Evolutionary conservation across 768 basidiomycete genomes (phyloP).

Genomic region (Leucocoprinus leucothites): DNA sequence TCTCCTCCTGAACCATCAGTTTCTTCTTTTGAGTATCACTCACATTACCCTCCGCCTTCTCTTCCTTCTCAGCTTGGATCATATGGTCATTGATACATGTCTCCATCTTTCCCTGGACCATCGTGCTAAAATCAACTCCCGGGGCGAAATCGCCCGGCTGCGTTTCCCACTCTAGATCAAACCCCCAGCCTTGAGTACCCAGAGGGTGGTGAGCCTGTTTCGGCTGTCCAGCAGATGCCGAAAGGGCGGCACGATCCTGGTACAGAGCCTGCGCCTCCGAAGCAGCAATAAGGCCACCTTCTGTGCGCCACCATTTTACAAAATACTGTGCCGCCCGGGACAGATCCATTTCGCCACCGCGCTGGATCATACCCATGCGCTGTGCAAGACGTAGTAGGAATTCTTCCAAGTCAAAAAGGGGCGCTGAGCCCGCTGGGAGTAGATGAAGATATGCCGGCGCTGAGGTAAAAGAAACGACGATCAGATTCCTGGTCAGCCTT

Average conservation of each 20-base stretch:
- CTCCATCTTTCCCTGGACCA: constrained; percentile 69
- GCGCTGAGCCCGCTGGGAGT: constrained; percentile 49
- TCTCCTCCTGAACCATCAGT: constrained; percentile 36
- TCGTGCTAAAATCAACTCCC: constrained; percentile 19
- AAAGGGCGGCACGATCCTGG: neutral
- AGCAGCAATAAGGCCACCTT: constrained; percentile 58
- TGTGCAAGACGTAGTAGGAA: constrained; percentile 70
- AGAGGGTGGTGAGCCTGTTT: neutral
- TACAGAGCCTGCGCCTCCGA: constrained; percentile 13
- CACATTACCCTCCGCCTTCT: constrained; percentile 50
- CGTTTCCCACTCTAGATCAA: constrained; percentile 75
- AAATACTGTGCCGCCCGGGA: constrained; percentile 77
- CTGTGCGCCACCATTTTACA: constrained; percentile 83
- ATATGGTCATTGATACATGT: constrained; percentile 59
- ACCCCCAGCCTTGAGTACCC: constrained; percentile 70
- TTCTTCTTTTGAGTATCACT: constrained; percentile 77
- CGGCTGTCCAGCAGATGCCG: constrained; percentile 11
- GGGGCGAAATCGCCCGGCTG: constrained; percentile 23
- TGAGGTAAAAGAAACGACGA: constrained; percentile 25
- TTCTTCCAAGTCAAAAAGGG: constrained; percentile 55
- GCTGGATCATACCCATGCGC: constrained; percentile 79
- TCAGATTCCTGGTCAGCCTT: constrained; percentile 7
- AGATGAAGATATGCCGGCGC: constrained; percentile 70
- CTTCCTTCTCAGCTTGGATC: constrained; percentile 40
- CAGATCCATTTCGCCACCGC: constrained; percentile 71